Base-by-base conservation (phyloP, 345 rosid species). In the Eutrema yunnanense region DNA sequence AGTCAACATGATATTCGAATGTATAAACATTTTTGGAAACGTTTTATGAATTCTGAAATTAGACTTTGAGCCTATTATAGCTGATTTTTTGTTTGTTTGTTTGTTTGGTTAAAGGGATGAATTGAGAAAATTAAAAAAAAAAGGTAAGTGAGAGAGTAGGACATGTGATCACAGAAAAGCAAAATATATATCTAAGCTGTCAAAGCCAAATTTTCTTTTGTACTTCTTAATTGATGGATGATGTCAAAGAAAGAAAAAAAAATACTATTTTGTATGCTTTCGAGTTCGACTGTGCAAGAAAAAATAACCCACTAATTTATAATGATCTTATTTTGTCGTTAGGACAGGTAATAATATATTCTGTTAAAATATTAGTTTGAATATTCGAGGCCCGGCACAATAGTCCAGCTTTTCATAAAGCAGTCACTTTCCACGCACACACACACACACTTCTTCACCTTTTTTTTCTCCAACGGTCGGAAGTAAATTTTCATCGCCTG, bases 101-200 rank as follows among this genome's bases (percentile, higher is more conserved):
- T 16, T 16, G 16, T 16, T 16, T 16, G 16, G 16, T 16, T 16
- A 16, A 16, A 16, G 0, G 33, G 4, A 30, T 30, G 33, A 4
- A 30, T 30, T 30, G 33, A 30, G n/a, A n/a, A n/a, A n/a, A n/a
- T n/a, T n/a, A n/a, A n/a, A n/a, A n/a, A n/a, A n/a, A 63, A 22
- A 33, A 4, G 36, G 4, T 9, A 16, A 33, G 55, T 13, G 33
- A 14, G 33, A 14, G 16, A 38, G 42, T 38, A 40, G 67, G 62
- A 44, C 63, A 72, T 64, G 76, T 73, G 64, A 63, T 34, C 38
- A 72, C 56, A 72, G 63, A 12, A 42, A 52, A 54, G 64, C 63
- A 72, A 63, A 44, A 26, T 42, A 51, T 53, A 61, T 62, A 51
- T 72, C 2, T 62, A 62, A 72, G 69, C 74, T 70, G 66, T 70